A percentile compares a stretch with the other conserved stretches of the same genome.
Conservation (phyloP, 1,284 basidiomycete species). For the Bjerkandera adusta region DNA sequence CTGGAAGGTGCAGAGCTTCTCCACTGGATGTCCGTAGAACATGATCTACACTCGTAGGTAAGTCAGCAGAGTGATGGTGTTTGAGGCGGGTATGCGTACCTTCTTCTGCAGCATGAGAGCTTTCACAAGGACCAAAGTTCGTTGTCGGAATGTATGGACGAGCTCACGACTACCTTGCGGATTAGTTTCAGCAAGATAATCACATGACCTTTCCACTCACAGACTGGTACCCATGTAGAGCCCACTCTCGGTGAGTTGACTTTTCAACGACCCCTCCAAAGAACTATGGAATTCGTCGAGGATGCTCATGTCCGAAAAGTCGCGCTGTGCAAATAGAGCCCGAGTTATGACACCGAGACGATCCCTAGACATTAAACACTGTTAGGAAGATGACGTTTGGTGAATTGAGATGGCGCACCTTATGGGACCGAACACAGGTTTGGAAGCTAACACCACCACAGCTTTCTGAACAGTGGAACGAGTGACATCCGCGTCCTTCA, state of each 20-base stretch:
- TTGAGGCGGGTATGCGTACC: constrained; percentile 41
- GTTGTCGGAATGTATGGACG: constrained; percentile 91
- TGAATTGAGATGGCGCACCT: constrained; percentile 43
- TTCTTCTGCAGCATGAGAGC: constrained; percentile 91
- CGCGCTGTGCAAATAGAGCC: constrained; percentile 86
- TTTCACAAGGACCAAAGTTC: constrained; percentile 92
- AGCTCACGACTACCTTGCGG: constrained; percentile 67
- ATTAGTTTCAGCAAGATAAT: constrained; percentile 9
- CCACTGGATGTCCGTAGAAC: constrained; percentile 97
- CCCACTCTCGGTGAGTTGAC: constrained; percentile 76
- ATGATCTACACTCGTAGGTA: constrained; percentile 63
- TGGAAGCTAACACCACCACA: constrained; percentile 90
- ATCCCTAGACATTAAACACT: constrained; percentile 61
- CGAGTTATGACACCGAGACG: constrained; percentile 96
- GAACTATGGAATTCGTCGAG: constrained; percentile 81
- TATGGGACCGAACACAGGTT: constrained; percentile 87
- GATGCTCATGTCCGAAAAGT: constrained; percentile 83
- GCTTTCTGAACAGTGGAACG: constrained; percentile 98
- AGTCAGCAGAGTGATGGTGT: background rate
- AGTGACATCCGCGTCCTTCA: constrained; percentile 86
- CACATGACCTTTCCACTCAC: constrained; percentile 37
- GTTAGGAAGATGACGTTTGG: background rate
- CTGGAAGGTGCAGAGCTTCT: constrained; percentile 95
- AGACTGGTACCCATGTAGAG: constrained; percentile 92
- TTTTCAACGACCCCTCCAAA: constrained; percentile 64